A percentile compares a stretch with the other conserved stretches of the same genome.
These are phyloP conservation scores for Rhizopus arrhizus DNA, from an alignment of 371 early-diverging fungal species.

Conservation along the genomic window DNA sequence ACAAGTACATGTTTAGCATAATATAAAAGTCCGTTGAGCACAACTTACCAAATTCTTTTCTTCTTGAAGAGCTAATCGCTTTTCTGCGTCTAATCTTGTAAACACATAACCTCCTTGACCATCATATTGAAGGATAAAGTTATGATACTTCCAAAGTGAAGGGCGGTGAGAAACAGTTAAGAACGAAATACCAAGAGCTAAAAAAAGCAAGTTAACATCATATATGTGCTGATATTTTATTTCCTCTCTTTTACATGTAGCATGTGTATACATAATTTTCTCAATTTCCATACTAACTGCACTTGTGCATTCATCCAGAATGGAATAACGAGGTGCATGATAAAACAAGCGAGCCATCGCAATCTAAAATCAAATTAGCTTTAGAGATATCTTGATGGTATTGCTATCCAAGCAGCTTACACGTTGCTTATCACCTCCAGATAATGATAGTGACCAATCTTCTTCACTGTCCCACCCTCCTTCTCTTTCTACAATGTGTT, in stretches of 20 bases:
- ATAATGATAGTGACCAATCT: conserved; percentile 83
- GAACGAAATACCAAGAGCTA: conserved; percentile 79
- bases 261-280: conserved; percentile 87
- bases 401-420: conserved; percentile 36
- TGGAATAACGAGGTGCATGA: conserved; percentile 86
- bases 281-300: conserved; percentile 92
- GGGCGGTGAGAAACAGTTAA: conserved; percentile 90
- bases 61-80: conserved; percentile 81
- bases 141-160: conserved; percentile 87
- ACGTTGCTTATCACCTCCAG: conserved; percentile 87
- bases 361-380: conserved; percentile 37
- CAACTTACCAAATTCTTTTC: conserved; percentile 61
- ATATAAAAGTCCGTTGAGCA: neutral
- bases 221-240: neutral
- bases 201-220: neutral
- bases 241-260: conserved; percentile 53
- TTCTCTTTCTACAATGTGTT: conserved; percentile 80
- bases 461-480: conserved; percentile 88
- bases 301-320: conserved; percentile 90
- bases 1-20: neutral
- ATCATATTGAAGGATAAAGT: conserved; percentile 82
- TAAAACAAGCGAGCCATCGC: conserved; percentile 92
- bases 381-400: neutral
- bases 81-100: conserved; percentile 84
- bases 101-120: conserved; percentile 90